Conservation (phyloP, 305 asterid species). For the Fraxinus latifolia region DNA sequence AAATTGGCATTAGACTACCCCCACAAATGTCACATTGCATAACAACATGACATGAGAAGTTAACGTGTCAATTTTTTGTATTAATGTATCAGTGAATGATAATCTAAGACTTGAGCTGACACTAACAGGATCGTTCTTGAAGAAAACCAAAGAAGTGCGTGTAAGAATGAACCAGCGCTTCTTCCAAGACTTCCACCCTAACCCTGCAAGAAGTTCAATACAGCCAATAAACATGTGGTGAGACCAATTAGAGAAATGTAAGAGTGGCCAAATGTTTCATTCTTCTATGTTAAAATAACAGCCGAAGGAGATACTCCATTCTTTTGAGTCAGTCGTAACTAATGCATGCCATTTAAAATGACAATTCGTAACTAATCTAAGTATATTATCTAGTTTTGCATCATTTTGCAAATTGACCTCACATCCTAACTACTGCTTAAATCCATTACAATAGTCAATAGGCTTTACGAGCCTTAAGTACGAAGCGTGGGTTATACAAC, state of each 20-base stretch:
- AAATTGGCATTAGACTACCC: slow-evolving; percentile 15
- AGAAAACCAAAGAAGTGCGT: slow-evolving; percentile 88
- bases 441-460: neutral
- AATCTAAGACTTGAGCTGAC: slow-evolving; percentile 1
- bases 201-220: slow-evolving; percentile 58
- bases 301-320: neutral
- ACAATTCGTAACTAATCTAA: neutral
- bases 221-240: slow-evolving; percentile 17
- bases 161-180: slow-evolving; percentile 95
- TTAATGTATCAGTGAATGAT: neutral
- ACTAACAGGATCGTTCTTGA: slow-evolving; percentile 93
- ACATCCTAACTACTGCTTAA: slow-evolving; percentile 1
- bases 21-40: slow-evolving; percentile 3
- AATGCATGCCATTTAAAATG: neutral
- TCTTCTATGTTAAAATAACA: neutral
- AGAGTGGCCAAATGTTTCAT: slow-evolving; percentile 9
- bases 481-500: neutral
- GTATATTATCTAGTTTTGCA: neutral
- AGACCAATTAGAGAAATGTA: slow-evolving; percentile 16
- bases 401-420: neutral
- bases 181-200: slow-evolving; percentile 98
- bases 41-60: slow-evolving; percentile 6
- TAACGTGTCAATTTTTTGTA: neutral
- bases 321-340: neutral
- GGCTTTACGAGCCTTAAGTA: neutral